Evolutionary conservation across 2,329 filamentous ascomycete species (phyloP), one percentile per base, ranked within the genome.

Genomic region (Calonectria ilicicola): DNA sequence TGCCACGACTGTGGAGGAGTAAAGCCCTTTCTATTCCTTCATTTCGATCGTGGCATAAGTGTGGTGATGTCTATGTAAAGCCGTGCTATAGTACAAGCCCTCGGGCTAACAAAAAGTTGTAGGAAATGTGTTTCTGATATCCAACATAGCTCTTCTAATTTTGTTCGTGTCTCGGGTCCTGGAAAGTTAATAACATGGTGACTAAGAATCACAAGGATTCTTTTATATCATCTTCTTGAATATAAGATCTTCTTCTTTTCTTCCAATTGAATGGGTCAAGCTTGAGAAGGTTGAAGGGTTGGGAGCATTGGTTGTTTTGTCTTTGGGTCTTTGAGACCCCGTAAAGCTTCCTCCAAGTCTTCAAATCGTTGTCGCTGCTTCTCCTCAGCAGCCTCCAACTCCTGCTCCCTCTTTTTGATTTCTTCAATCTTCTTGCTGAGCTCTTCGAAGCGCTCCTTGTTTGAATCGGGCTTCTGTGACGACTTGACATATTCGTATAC

Each of bases 401-500:
- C 89, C 72, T 87, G 85, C 69, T 90, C 89, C 71, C 84, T 85
- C 78, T 79, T 83, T 76, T 85, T 85, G 44, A 91, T 82, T 72
- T 89, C 87, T 29, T 89, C 88, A 15, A 91, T 79, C 69, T 85
- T 84, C 60, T 81, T 78, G 42, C 85, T 83, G 29, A 92, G 84
- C 70, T 87, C 87, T 29, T 87, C 85, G 67, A 91, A 87, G 73
- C 83, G 87, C 78, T 90, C 87, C 51, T 85, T 83, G 77, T 90
- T 91, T 67, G 84, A 75, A 76, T 93, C 91, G 10, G 91, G 91
- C 81, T 93, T 93, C 76, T 87, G 84, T n/a, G 87, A 86, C 9
- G 89, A 84, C 76, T 87, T 89, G 81, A 90, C 89, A 75, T 90
- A 92, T 82, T 93, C 91, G 81, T 90, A 93, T 42, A 92, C 82